Conservation (phyloP, 2,329 filamentous ascomycete species). For the Ceratocystiopsis brevicomis region DNA sequence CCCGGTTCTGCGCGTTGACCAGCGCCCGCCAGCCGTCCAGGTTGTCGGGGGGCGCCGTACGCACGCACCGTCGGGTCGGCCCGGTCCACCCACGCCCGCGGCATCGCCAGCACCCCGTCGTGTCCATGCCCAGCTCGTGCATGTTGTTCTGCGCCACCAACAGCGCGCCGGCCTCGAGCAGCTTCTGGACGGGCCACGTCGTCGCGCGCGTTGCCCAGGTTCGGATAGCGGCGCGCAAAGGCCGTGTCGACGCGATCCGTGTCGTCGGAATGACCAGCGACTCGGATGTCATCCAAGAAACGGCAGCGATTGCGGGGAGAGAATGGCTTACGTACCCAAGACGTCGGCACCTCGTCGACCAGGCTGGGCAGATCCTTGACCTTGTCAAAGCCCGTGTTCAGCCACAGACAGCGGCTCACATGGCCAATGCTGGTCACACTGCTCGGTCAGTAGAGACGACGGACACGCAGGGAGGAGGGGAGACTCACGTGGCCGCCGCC, state of each 20-base stretch:
- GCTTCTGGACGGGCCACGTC: conserved; percentile 50
- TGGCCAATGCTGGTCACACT: conserved; percentile 41
- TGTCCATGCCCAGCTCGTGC: conserved; percentile 67
- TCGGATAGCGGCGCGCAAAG: conserved; percentile 29
- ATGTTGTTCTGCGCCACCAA: conserved; percentile 60
- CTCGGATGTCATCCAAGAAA: background rate
- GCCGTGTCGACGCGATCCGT: conserved; percentile 1
- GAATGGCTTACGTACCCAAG: conserved; percentile 22
- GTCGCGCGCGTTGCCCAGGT: conserved; percentile 35
- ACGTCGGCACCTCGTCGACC: conserved; percentile 23
- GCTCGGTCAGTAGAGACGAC: background rate
- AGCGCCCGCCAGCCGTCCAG: conserved; percentile 30
- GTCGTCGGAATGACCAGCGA: conserved; percentile 9
- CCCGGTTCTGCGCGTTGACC: conserved; percentile 47
- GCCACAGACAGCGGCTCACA: conserved; percentile 49
- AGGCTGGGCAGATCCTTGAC: conserved; percentile 29
- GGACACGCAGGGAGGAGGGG: too few species aligned
- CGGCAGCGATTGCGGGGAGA: background rate
- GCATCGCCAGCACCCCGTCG: conserved; percentile 69
- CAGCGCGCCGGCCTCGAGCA: conserved; percentile 57
- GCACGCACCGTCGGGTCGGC: conserved; percentile 44
- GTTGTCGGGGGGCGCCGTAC: conserved; percentile 22
- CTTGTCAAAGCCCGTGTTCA: conserved; percentile 39
- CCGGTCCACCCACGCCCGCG: conserved; percentile 47
- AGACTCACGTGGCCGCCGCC: conserved; percentile 19